These are phyloP conservation scores for Candida ipomoeae DNA, from an alignment of 805 yeast genomes.

Conservation along the genomic window DNA sequence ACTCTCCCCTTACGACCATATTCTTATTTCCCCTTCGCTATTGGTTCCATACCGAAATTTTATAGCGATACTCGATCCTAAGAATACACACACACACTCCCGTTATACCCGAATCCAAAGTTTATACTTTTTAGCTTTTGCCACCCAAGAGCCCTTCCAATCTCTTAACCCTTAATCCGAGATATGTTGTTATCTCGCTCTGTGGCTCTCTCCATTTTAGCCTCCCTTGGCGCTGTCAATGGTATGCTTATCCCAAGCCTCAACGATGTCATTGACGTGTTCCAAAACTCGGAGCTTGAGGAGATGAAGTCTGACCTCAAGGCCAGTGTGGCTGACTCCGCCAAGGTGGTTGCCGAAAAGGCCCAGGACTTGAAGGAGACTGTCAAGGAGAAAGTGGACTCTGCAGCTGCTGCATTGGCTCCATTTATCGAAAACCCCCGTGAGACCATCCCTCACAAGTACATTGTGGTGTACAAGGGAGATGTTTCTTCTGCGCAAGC, in stretches of 20 bases:
- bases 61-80: background rate
- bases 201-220: conserved; percentile 41
- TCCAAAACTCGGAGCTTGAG: conserved; percentile 19
- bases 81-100: background rate
- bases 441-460: conserved; percentile 62
- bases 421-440: conserved; percentile 16
- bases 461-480: conserved; percentile 81
- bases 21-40: conserved; percentile 1
- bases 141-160: background rate
- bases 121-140: background rate
- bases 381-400: conserved; percentile 6
- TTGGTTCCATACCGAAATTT: background rate
- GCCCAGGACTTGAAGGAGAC: conserved; percentile 8
- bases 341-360: conserved; percentile 10
- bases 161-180: background rate
- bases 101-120: background rate
- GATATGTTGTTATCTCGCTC: conserved; percentile 39
- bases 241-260: conserved; percentile 60
- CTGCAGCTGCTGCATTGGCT: conserved; percentile 11
- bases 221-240: conserved; percentile 34
- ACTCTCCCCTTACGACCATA: background rate
- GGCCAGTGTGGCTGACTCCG: conserved; percentile 8
- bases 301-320: conserved; percentile 12
- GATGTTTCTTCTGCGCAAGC: conserved; percentile 50
- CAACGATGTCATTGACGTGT: conserved; percentile 37